Evolutionary conservation across 2,329 filamentous ascomycete species (phyloP).

Genomic region (Fusarium avenaceum): DNA sequence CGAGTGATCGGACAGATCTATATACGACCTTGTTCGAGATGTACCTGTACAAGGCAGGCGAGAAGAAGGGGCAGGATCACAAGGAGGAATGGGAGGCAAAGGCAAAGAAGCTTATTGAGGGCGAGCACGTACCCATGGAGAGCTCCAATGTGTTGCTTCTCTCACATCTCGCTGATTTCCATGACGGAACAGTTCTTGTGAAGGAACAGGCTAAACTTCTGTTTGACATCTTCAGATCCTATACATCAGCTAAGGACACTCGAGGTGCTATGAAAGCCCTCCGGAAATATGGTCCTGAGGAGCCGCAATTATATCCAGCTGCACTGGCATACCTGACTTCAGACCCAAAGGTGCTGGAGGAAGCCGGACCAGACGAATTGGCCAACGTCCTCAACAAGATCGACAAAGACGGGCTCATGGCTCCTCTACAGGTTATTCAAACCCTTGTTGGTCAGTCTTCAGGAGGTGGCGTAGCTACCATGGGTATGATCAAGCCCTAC

Average conservation of each 20-base stretch:
- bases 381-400: constrained; percentile 85
- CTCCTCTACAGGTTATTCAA: constrained; percentile 95
- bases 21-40: constrained; percentile 98
- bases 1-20: constrained; percentile 84
- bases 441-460: constrained; percentile 77
- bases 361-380: constrained; percentile 86
- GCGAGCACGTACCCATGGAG: constrained; percentile 85
- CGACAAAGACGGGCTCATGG: constrained; percentile 91
- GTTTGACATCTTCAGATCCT: constrained; percentile 97
- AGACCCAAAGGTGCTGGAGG: constrained; percentile 81
- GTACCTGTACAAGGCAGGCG: constrained; percentile 90
- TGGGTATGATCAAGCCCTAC: constrained; percentile 97
- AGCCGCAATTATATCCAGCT: constrained; percentile 92
- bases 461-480: constrained; percentile 79
- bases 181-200: constrained; percentile 90
- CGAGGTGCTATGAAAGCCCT: constrained; percentile 89
- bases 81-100: constrained; percentile 89
- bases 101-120: constrained; percentile 89
- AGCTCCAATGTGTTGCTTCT: constrained; percentile 94
- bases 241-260: constrained; percentile 92
- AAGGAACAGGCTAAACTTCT: constrained; percentile 92
- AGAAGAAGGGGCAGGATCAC: constrained; percentile 74
- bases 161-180: constrained; percentile 91
- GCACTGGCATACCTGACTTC: constrained; percentile 95
- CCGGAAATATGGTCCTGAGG: constrained; percentile 89